phyloP scores from a whole-genome alignment of 129 eudicot species.

The Oenanthe sinensis region DNA sequence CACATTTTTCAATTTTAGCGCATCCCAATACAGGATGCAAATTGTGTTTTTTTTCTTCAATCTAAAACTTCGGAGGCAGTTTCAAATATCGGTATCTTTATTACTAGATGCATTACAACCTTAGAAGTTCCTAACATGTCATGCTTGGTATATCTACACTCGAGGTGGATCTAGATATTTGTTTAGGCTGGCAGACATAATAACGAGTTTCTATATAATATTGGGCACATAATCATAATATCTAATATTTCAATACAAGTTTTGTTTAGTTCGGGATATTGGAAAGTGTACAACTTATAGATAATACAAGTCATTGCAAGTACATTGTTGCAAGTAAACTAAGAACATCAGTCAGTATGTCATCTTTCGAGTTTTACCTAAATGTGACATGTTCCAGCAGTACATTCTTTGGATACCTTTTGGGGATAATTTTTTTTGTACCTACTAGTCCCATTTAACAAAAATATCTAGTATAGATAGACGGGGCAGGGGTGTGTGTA shows the following conservation, averaged over 20 bases:
- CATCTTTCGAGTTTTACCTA: neutral
- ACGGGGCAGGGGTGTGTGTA: neutral
- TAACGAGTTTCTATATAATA: neutral
- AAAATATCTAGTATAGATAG: neutral
- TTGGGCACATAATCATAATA: neutral
- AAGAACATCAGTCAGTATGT: neutral
- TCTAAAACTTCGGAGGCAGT: too few relatives aligned
- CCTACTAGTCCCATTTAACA: neutral
- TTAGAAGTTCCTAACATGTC: neutral
- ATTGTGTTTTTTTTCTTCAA: too few relatives aligned
- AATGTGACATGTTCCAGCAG: neutral
- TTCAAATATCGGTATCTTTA: too few relatives aligned
- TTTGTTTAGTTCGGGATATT: too few relatives aligned
- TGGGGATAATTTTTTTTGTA: neutral
- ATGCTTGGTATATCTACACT: neutral
- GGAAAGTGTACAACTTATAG: too few relatives aligned
- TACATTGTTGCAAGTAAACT: neutral
- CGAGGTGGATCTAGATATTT: neutral
- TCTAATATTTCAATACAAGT: neutral
- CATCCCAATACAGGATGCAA: neutral
- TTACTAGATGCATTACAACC: too few relatives aligned
- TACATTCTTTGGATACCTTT: too few relatives aligned
- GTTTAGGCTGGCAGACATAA: neutral
- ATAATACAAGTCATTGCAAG: neutral
- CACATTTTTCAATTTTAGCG: neutral